phyloP scores from a whole-genome alignment of 1,139 yeast species.

The Ashbya aceris region DNA sequence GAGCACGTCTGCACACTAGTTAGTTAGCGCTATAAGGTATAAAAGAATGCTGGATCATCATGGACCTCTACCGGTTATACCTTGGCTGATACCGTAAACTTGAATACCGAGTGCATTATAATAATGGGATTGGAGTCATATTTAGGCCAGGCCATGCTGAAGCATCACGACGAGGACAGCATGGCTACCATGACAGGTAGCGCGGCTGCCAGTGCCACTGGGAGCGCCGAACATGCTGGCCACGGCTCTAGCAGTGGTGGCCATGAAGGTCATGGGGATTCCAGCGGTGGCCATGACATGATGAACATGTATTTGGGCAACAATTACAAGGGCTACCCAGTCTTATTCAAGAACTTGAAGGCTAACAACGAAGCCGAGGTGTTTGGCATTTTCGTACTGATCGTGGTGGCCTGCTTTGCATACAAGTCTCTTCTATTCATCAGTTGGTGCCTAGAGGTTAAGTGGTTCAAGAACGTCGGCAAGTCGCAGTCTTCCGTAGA shows the following conservation, averaged over 20 bases:
- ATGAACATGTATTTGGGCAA: conserved; percentile 56
- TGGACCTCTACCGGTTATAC: too few species aligned
- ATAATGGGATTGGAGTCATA: too few species aligned
- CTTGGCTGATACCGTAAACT: too few species aligned
- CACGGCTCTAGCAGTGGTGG: conserved; percentile 2
- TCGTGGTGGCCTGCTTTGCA: conserved; percentile 49
- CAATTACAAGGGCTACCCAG: conserved; percentile 45
- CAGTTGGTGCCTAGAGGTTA: conserved; percentile 55
- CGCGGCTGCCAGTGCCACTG: conserved; percentile 1
- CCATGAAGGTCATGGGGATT: too few species aligned
- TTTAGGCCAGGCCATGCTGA: not conserved
- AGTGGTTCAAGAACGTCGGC: conserved; percentile 39
- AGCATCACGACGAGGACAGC: not conserved
- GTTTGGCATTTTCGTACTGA: conserved; percentile 58
- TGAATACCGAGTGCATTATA: too few species aligned
- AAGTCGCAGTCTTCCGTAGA: conserved; percentile 17
- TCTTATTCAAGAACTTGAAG: conserved; percentile 43
- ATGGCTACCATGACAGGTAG: not conserved
- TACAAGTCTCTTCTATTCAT: conserved; percentile 51
- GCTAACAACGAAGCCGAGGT: conserved; percentile 53
- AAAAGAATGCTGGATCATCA: too few species aligned
- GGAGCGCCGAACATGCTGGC: conserved; percentile 6
- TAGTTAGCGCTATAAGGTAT: too few species aligned
- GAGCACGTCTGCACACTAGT: too few species aligned
- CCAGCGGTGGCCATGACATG: conserved; percentile 5